Conservation (phyloP, 306 rosid genomes). For the Amphicarpaea edgeworthii region DNA sequence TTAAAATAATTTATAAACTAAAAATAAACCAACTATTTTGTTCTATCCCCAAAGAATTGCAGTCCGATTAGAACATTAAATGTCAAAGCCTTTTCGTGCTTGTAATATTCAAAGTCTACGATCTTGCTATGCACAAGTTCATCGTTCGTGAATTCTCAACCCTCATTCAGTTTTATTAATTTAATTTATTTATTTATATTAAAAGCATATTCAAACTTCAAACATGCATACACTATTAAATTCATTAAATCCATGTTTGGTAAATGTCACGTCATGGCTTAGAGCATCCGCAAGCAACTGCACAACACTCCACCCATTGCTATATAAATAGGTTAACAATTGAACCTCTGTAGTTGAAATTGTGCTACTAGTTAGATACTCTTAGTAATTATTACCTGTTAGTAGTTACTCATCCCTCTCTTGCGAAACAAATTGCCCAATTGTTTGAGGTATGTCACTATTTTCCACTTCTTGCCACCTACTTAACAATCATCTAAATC, state of each 20-base stretch:
- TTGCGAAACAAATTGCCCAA: not conserved
- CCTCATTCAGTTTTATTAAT: not conserved
- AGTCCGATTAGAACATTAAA: not conserved
- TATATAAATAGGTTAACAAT: conserved; percentile 24
- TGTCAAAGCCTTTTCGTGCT: not conserved
- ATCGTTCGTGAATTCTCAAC: not conserved
- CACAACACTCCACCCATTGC: not conserved
- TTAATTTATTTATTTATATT: not conserved
- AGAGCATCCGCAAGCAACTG: not conserved
- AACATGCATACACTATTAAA: not conserved
- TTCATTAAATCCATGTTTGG: conserved; percentile 8
- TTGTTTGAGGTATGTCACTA: conserved; percentile 35
- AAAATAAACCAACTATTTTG: too few relatives aligned
- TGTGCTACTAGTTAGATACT: not conserved
- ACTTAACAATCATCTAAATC: not conserved
- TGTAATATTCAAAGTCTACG: too few relatives aligned
- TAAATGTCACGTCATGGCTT: conserved; percentile 45
- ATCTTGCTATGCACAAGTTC: not conserved
- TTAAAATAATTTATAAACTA: too few relatives aligned
- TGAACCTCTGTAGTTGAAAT: conserved; percentile 13
- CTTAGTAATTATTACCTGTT: too few relatives aligned
- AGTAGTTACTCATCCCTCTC: not conserved
- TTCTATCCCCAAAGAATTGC: not conserved
- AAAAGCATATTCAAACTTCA: conserved; percentile 15
- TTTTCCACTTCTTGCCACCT: not conserved